Base-by-base conservation (phyloP, 192 early-diverging fungal genomes). In the Entomortierella beljakovae region DNA sequence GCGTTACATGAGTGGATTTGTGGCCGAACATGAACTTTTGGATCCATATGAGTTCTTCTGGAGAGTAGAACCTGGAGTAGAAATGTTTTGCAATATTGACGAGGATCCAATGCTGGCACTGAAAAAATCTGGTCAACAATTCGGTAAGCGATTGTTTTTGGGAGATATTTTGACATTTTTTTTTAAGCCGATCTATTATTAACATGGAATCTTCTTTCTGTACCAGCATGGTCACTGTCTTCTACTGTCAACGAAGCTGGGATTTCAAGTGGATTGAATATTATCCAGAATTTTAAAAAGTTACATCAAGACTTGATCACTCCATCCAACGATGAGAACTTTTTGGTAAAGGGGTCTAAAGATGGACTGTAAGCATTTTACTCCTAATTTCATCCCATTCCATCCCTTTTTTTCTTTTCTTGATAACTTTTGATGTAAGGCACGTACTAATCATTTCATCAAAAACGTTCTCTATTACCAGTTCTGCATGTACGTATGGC, bases 101-200 rank as follows among this genome's bases (percentile, higher is more conserved):
- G 76, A 90, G 23, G 90, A 90, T 54, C 89, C 89, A 33, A 90
- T 91, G 82, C 51, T 84, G 57, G 84, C 59, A n/a, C 85, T 91
- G 89, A 70, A 77, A 55, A 72, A 86, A 31, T 57, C 75, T 31
- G 83, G 86, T 31, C 84, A 84, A 62, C 73, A 79, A 65, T 89
- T 50, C 64, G 89, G 62, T 80, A 64, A 42, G 87, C 15, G 8
- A 34, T 50, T 55, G 9, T 29, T 34, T 23, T 13, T 40, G n/a
- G n/a, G n/a, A 60, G 31, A 8, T 11, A 3, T 35, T 13, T 20
- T 9, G 37, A 40, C 37, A 40, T 40, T 40, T 40, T 42, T 1
- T 2, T 11, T 6, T 61, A 61, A 40, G 2, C 0, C 38, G 5
- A 23, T 8, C 32, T 60, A 23, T 33, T 43, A 4, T 60, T 5